A percentile compares a stretch with the other conserved stretches of the same genome.
Evolutionary conservation across 2,329 filamentous ascomycete species (phyloP).

Genomic region (Alternaria atra): DNA sequence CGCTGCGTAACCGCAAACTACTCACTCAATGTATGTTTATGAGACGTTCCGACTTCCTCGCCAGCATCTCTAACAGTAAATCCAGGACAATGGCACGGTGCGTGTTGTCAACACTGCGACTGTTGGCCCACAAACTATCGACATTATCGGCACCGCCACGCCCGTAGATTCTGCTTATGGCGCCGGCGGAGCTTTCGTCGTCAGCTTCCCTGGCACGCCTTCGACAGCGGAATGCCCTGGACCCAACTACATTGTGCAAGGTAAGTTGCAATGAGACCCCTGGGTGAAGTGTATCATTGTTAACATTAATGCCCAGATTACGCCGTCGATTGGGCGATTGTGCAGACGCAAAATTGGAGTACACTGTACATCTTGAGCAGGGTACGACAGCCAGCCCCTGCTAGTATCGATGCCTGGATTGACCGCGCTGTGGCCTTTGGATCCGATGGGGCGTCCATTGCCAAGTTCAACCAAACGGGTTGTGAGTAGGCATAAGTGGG

Average conservation of each 20-base stretch:
- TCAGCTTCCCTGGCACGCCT: conserved; percentile 34
- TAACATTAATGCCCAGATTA: conserved; percentile 29
- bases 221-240: conserved; percentile 28
- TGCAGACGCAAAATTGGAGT: conserved; percentile 41
- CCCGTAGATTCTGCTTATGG: conserved; percentile 34
- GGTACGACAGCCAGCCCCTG: conserved; percentile 28
- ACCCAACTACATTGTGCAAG: conserved; percentile 45
- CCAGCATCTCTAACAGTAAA: not conserved
- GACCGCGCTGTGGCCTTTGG: conserved; percentile 19
- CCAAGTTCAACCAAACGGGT: conserved; percentile 30
- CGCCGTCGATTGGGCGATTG: conserved; percentile 37
- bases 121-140: conserved; percentile 21
- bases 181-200: conserved; percentile 31
- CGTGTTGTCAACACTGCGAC: conserved; percentile 35
- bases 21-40: conserved; percentile 27
- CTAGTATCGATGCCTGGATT: conserved; percentile 31
- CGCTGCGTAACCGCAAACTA: conserved; percentile 39
- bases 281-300: not conserved
- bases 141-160: conserved; percentile 33
- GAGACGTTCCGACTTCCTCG: not conserved
- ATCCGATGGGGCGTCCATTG: conserved; percentile 27
- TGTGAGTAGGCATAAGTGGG: conserved; percentile 9
- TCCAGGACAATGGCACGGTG: conserved; percentile 34
- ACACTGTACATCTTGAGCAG: conserved; percentile 41
- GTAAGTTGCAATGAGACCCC: conserved; percentile 4